These are phyloP conservation scores for Nemania serpens DNA, from an alignment of 2,329 filamentous ascomycete species.

Conservation along the genomic window DNA sequence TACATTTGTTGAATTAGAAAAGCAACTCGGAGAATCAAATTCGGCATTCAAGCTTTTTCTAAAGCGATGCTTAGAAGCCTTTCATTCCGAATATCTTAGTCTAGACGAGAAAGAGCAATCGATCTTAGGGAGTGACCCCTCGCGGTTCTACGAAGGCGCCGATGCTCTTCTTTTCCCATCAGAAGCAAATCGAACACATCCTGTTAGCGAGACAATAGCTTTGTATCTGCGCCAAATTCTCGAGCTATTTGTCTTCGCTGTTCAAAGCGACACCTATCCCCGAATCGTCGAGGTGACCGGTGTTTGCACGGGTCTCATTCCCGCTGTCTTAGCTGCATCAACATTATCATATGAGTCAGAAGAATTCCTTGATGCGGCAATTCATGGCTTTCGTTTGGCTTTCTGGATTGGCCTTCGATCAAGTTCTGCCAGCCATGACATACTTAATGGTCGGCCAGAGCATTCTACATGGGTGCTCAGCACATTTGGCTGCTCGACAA, in stretches of 20 bases:
- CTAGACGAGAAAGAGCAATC: constrained; percentile 5
- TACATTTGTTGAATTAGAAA: constrained; percentile 3
- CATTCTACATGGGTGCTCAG: constrained; percentile 9
- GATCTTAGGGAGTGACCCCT: constrained; percentile 2
- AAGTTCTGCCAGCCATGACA: not conserved
- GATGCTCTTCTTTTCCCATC: constrained; percentile 12
- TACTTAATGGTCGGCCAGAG: not conserved
- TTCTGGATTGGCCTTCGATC: constrained; percentile 21
- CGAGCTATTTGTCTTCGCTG: constrained; percentile 2
- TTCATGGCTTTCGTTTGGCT: constrained; percentile 18
- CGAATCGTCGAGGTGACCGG: constrained; percentile 4
- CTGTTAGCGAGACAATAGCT: constrained; percentile 14
- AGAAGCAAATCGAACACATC: constrained; percentile 8
- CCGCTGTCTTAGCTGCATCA: constrained; percentile 14
- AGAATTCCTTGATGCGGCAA: constrained; percentile 9
- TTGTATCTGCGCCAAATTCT: constrained; percentile 18
- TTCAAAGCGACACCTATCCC: not conserved
- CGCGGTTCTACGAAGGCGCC: constrained; percentile 1
- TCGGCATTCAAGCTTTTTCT: constrained; percentile 3
- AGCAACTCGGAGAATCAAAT: not conserved
- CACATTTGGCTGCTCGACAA: constrained; percentile 12
- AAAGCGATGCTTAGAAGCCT: constrained; percentile 15
- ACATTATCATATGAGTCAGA: constrained; percentile 10
- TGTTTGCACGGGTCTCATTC: constrained; percentile 19
- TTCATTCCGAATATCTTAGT: constrained; percentile 8